These are phyloP conservation scores for Globisporangium alternatum DNA, from an alignment of 352 stramenopile species.

Conservation along the genomic window DNA sequence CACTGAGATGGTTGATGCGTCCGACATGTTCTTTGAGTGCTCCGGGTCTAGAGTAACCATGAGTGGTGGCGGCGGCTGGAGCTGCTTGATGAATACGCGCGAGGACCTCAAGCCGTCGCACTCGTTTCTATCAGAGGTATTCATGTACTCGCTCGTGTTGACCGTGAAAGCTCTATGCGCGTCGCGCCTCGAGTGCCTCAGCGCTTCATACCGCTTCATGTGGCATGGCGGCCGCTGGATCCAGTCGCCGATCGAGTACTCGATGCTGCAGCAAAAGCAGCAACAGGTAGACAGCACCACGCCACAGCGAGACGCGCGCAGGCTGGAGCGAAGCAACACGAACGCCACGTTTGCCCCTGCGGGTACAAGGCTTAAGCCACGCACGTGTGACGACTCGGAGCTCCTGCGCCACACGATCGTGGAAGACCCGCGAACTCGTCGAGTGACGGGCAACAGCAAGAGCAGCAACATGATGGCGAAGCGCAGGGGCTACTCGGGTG, in stretches of 20 bases:
- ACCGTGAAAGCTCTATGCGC: constrained; percentile 51
- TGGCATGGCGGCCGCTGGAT: constrained; percentile 64
- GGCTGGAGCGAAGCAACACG: constrained; percentile 19
- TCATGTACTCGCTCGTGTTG: constrained; percentile 60
- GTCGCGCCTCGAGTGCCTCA: constrained; percentile 49
- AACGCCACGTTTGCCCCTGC: constrained; percentile 6
- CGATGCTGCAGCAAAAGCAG: constrained; percentile 12
- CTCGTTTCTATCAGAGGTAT: constrained; percentile 38
- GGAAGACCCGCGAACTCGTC: constrained; percentile 11
- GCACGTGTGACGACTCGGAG: constrained; percentile 41
- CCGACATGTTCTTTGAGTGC: constrained; percentile 27
- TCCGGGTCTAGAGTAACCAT: not conserved
- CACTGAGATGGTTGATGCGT: constrained; percentile 13
- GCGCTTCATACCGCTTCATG: constrained; percentile 47
- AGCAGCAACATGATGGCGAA: not conserved
- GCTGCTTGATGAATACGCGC: constrained; percentile 29
- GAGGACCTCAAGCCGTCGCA: constrained; percentile 49
- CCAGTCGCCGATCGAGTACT: constrained; percentile 49
- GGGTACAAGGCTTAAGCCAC: constrained; percentile 22
- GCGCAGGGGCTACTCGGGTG: constrained; percentile 9
- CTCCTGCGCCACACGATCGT: constrained; percentile 19
- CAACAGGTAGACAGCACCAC: not conserved
- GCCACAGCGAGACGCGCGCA: not conserved
- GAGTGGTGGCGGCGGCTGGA: constrained; percentile 16
- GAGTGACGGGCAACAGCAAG: not conserved